These are phyloP conservation scores for Coffea eugenioides DNA, from an alignment of 257 asterid genomes.

Conservation along the genomic window DNA sequence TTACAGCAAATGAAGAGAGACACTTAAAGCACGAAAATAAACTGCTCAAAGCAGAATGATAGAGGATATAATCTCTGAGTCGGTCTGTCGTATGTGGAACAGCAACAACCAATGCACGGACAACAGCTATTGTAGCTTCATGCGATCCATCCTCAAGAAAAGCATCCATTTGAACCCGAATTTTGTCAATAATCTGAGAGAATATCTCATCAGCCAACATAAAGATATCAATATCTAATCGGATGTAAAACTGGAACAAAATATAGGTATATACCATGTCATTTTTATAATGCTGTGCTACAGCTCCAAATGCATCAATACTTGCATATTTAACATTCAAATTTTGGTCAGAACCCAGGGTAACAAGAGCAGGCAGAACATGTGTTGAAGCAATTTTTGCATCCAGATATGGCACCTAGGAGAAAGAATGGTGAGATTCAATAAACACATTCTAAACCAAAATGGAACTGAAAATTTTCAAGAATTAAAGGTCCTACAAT, in stretches of 20 bases:
- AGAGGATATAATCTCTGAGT: slow-evolving; percentile 97
- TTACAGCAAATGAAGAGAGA: background rate
- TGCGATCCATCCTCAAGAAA: slow-evolving; percentile 98
- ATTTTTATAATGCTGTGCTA: slow-evolving; percentile 90
- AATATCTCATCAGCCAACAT: slow-evolving; percentile 27
- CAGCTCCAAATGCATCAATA: slow-evolving; percentile 94
- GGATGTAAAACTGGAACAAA: slow-evolving; percentile 9
- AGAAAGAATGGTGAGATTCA: slow-evolving; percentile 13
- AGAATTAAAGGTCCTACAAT: slow-evolving; percentile 52
- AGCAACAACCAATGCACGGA: slow-evolving; percentile 87
- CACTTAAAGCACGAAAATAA: background rate
- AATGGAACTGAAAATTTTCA: background rate
- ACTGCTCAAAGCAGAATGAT: slow-evolving; percentile 14
- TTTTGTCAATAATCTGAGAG: slow-evolving; percentile 88
- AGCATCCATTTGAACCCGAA: slow-evolving; percentile 97
- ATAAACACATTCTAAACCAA: background rate
- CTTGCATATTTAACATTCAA: slow-evolving; percentile 86
- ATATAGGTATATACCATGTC: slow-evolving; percentile 49
- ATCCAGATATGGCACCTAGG: slow-evolving; percentile 81
- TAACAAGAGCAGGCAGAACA: slow-evolving; percentile 94
- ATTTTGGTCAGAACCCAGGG: slow-evolving; percentile 98
- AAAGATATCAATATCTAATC: slow-evolving; percentile 7
- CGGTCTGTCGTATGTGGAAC: slow-evolving; percentile 81
- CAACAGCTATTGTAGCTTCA: slow-evolving; percentile 91
- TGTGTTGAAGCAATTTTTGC: slow-evolving; percentile 84